Evolutionary conservation across 2,329 filamentous ascomycete genomes (phyloP), one percentile per base, ranked within the genome.

Genomic region (Aspergillus brasiliensis): DNA sequence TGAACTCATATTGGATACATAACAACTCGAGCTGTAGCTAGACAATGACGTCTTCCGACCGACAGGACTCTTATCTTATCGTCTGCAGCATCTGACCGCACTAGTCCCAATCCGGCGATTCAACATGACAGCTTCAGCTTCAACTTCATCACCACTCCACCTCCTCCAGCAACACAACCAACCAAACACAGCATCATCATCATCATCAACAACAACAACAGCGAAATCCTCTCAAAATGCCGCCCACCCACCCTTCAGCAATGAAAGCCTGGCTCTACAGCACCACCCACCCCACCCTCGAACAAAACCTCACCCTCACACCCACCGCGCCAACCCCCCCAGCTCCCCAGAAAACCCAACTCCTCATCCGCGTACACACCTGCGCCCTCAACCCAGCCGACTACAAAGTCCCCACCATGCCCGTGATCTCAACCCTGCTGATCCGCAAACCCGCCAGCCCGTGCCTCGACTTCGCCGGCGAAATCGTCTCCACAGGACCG

Each of bases 231-330:
- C n/a, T 17, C 21, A 49, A 49, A 19, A 49, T 49, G 46, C 8
- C 52, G n/a, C 5, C 31, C 1, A 13, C 31, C 31, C 23, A 46
- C 27, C 52, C 52, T 13, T 23, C 38, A 59, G 80, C 75, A 17
- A 88, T 87, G 84, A 80, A 79, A 66, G 84, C 84, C 57, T 88
- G 85, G 85, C 79, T 84, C 56, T 88, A 83, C 75, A 75, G 68
- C 55, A 72, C 69, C 62, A 76, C 81, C 4, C 62, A 70, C 2
- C 77, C 76, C 31, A 80, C 79, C 38, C 73, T 88, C 2, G 83
- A 86, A 59, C 82, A 84, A 25, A 82, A 83, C 65, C 77, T 88
- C 31, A 72, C 75, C 8, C 77, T 86, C 25, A 75, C 78, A 63
- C 64, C 76, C 2, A 67, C 73, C 10, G 77, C 80, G 3, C 71